Evolutionary conservation across 2,329 filamentous ascomycete species (phyloP).

Genomic region (Hypomyces perniciosus): DNA sequence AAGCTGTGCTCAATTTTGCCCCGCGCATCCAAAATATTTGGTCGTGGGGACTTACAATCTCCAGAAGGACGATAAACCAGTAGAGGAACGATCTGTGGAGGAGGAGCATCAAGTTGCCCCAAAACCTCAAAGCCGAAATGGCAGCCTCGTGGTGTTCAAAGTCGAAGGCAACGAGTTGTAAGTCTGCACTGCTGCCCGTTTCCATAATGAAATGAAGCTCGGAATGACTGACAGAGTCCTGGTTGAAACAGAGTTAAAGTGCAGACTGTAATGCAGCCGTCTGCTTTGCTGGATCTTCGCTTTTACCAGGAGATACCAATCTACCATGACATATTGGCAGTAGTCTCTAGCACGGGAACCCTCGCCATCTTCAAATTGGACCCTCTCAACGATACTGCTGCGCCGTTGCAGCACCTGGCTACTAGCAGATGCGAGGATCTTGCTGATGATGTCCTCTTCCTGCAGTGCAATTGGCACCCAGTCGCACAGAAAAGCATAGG

Average conservation of each 20-base stretch:
- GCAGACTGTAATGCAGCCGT: conserved; percentile 57
- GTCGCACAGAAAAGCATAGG: conserved; percentile 49
- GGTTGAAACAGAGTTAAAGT: conserved; percentile 25
- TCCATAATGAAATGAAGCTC: background rate
- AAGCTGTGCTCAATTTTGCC: conserved; percentile 72
- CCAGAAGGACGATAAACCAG: conserved; percentile 38
- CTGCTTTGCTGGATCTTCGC: conserved; percentile 78
- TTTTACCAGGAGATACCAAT: conserved; percentile 52
- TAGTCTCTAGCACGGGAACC: conserved; percentile 70
- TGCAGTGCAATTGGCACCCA: conserved; percentile 71
- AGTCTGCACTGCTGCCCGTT: conserved; percentile 25
- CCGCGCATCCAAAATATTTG: conserved; percentile 56
- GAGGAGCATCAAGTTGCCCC: background rate
- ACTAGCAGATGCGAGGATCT: conserved; percentile 44
- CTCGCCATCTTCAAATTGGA: conserved; percentile 58
- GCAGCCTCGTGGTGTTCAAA: conserved; percentile 64
- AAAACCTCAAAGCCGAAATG: conserved; percentile 59
- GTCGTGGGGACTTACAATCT: conserved; percentile 83
- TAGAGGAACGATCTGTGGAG: background rate
- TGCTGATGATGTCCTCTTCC: conserved; percentile 55
- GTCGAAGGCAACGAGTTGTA: conserved; percentile 51
- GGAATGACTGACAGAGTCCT: background rate
- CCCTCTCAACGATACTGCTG: conserved; percentile 27
- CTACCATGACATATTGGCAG: conserved; percentile 54
- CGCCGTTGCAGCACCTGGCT: conserved; percentile 34